Evolutionary conservation across 371 early-diverging fungal species (phyloP).

Genomic region (Zopfochytrium polystomum): DNA sequence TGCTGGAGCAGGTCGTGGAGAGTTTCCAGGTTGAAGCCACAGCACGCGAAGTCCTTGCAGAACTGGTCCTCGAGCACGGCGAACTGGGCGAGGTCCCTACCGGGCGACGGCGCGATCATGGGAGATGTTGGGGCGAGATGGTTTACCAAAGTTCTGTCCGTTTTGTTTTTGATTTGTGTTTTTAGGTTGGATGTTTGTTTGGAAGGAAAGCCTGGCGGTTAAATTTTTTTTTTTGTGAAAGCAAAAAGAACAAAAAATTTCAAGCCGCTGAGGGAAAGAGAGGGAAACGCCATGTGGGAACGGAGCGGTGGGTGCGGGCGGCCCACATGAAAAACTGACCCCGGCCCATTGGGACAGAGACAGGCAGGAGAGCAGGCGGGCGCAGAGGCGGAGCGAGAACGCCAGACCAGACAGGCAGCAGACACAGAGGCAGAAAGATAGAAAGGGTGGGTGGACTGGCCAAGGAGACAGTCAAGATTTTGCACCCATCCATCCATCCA

Average conservation of each 20-base stretch:
- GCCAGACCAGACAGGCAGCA: slow-evolving; percentile 1
- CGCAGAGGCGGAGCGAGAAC: no score
- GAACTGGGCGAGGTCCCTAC: slow-evolving; percentile 69
- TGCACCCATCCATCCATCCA: no score
- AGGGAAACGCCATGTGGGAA: no score
- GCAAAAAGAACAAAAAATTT: no score
- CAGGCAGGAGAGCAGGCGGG: neutral
- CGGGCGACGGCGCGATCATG: slow-evolving; percentile 34
- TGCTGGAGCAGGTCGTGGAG: slow-evolving; percentile 89
- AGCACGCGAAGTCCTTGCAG: slow-evolving; percentile 89
- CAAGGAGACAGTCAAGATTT: no score
- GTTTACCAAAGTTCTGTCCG: slow-evolving; percentile 28
- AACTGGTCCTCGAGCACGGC: slow-evolving; percentile 79
- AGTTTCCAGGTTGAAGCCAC: slow-evolving; percentile 74
- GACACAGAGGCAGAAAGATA: neutral
- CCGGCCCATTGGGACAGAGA: no score
- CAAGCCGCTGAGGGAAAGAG: no score
- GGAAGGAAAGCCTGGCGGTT: neutral
- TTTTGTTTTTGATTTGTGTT: neutral
- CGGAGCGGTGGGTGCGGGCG: no score
- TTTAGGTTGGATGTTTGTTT: neutral
- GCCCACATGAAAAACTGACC: no score
- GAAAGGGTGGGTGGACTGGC: neutral
- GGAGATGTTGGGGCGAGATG: slow-evolving; percentile 37
- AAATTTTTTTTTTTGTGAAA: no score